Conservation (phyloP, 257 asterid species). For the Henckelia pumila region DNA sequence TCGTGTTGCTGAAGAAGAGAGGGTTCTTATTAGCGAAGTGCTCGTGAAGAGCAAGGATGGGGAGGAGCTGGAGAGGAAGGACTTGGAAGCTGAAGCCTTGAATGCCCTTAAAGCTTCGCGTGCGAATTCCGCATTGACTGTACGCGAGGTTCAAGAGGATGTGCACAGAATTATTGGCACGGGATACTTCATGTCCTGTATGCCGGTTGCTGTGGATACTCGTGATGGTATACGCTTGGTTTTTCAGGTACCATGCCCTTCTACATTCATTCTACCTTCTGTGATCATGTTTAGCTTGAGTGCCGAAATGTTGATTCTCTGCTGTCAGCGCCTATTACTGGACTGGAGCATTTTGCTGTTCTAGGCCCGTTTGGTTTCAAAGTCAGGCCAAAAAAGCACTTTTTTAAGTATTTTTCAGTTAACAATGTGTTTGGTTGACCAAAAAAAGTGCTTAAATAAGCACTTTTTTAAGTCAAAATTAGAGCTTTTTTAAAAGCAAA, state of each 20-base stretch:
- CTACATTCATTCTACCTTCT: not conserved
- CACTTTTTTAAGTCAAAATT: no score
- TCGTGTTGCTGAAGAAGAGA: slow-evolving; percentile 67
- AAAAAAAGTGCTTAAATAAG: no score
- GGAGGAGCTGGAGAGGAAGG: slow-evolving; percentile 88
- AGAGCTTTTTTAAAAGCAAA: no score
- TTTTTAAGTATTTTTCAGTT: no score
- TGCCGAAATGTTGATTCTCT: slow-evolving; percentile 5
- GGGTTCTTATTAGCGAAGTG: slow-evolving; percentile 89
- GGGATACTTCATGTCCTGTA: slow-evolving; percentile 86
- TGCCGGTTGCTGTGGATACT: slow-evolving; percentile 95
- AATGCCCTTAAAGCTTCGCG: slow-evolving; percentile 86
- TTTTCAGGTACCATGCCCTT: slow-evolving; percentile 61
- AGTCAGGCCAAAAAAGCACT: no score
- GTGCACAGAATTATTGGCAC: slow-evolving; percentile 89
- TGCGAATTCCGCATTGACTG: slow-evolving; percentile 86
- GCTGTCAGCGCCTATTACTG: slow-evolving; percentile 1
- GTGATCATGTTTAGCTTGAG: not conserved
- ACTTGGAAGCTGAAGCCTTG: slow-evolving; percentile 79
- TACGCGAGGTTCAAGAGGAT: slow-evolving; percentile 91
- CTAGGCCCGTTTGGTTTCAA: no score
- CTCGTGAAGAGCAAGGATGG: slow-evolving; percentile 90
- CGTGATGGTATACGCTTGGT: slow-evolving; percentile 91
- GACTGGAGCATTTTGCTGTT: not conserved
- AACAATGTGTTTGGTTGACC: no score